phyloP scores from a whole-genome alignment of 2,329 filamentous ascomycete genomes.

The Kalmusia sp. region DNA sequence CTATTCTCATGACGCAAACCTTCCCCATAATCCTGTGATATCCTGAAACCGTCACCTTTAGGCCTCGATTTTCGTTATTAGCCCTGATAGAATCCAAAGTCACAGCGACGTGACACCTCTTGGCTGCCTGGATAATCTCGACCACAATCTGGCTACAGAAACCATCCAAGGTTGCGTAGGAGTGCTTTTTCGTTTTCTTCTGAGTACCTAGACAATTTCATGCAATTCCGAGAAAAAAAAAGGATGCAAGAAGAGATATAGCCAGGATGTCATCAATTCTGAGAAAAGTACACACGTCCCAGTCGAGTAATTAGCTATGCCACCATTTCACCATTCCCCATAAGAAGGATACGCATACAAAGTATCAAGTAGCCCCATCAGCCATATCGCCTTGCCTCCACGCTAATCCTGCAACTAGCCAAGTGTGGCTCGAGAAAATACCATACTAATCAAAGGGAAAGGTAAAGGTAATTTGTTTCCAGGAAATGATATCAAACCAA shows the following conservation, averaged over 20 bases:
- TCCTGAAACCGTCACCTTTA: too few species aligned
- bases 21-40: too few species aligned
- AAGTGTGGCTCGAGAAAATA: conserved; percentile 24
- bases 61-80: too few species aligned
- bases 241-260: neutral
- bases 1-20: too few species aligned
- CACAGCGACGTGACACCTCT: too few species aligned
- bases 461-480: conserved; percentile 27
- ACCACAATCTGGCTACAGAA: too few species aligned
- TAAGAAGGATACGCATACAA: conserved; percentile 32
- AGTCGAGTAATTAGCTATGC: conserved; percentile 23
- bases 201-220: too few species aligned
- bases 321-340: conserved; percentile 19
- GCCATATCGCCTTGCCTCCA: conserved; percentile 18
- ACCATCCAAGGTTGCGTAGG: too few species aligned
- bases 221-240: too few species aligned
- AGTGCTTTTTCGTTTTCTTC: too few species aligned
- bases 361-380: conserved; percentile 23
- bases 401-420: conserved; percentile 23
- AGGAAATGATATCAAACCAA: conserved; percentile 35
- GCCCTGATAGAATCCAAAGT: too few species aligned
- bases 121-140: too few species aligned
- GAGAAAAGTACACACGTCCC: conserved; percentile 29
- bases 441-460: conserved; percentile 43
- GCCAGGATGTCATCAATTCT: conserved; percentile 22